phyloP scores from a whole-genome alignment of 805 yeast genomes.

The Nakazawaea sp. region DNA sequence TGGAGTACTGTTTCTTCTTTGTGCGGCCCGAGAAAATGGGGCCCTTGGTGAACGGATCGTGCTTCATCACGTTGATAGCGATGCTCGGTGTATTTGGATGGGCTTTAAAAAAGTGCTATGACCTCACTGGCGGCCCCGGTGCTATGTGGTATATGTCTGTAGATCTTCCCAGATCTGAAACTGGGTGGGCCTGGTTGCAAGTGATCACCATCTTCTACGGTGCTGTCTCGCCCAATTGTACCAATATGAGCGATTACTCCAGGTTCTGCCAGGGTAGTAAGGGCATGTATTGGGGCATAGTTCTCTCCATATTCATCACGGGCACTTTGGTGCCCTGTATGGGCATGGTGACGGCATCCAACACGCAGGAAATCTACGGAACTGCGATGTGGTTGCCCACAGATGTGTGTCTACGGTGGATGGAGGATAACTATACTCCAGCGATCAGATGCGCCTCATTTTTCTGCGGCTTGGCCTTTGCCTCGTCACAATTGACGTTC shows the following conservation, averaged over 20 bases:
- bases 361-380: conserved; percentile 32
- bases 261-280: conserved; percentile 18
- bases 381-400: conserved; percentile 37
- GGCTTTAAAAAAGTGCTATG: no score
- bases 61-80: conserved; percentile 1
- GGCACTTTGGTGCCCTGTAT: conserved; percentile 36
- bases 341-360: conserved; percentile 39
- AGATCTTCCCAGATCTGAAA: conserved; percentile 7
- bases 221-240: conserved; percentile 28
- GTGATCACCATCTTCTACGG: conserved; percentile 33
- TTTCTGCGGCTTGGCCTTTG: conserved; percentile 32
- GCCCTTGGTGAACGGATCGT: conserved; percentile 1
- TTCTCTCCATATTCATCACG: conserved; percentile 19
- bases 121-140: conserved; percentile 13
- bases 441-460: conserved; percentile 40
- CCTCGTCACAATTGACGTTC: conserved; percentile 30
- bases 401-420: conserved; percentile 31
- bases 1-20: conserved; percentile 32
- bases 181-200: conserved; percentile 34
- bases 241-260: conserved; percentile 28
- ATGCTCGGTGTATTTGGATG: conserved; percentile 1
- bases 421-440: conserved; percentile 28
- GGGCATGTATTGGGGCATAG: neutral
- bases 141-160: conserved; percentile 11
- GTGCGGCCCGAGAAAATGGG: conserved; percentile 33